A percentile compares a stretch with the other conserved stretches of the same genome.
phyloP scores from a whole-genome alignment of 768 basidiomycete species.

The Pleurotus platypus region DNA sequence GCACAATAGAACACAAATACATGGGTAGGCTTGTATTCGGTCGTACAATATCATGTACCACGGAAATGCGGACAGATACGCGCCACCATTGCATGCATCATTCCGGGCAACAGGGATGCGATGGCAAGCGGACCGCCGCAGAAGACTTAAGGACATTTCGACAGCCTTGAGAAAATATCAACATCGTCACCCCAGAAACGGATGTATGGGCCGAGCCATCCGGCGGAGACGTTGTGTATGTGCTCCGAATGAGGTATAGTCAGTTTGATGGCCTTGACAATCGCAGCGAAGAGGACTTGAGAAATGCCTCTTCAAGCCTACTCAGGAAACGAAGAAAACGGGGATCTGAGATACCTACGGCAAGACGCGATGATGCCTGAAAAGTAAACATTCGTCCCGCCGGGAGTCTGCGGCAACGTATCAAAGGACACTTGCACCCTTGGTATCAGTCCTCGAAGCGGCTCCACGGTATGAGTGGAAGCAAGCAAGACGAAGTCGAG shows the following conservation, averaged over 20 bases:
- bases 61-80: no score
- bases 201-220: not conserved
- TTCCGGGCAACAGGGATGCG: not conserved
- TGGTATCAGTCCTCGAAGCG: no score
- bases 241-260: conserved; percentile 5
- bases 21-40: no score
- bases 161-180: conserved; percentile 1
- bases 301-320: not conserved
- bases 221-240: not conserved
- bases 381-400: not conserved
- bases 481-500: no score
- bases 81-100: not conserved
- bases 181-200: conserved; percentile 7
- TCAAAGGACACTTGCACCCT: not conserved
- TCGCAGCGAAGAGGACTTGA: not conserved
- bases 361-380: not conserved
- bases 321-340: not conserved
- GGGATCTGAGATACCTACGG: conserved; percentile 7
- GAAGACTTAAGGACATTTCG: not conserved
- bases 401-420: not conserved
- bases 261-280: conserved; percentile 1
- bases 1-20: no score
- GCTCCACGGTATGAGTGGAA: no score
- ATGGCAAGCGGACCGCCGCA: not conserved
- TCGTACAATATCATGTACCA: no score